Evolutionary conservation across 2,329 filamentous ascomycete genomes (phyloP).

Genomic region (Ampelomyces quisqualis): DNA sequence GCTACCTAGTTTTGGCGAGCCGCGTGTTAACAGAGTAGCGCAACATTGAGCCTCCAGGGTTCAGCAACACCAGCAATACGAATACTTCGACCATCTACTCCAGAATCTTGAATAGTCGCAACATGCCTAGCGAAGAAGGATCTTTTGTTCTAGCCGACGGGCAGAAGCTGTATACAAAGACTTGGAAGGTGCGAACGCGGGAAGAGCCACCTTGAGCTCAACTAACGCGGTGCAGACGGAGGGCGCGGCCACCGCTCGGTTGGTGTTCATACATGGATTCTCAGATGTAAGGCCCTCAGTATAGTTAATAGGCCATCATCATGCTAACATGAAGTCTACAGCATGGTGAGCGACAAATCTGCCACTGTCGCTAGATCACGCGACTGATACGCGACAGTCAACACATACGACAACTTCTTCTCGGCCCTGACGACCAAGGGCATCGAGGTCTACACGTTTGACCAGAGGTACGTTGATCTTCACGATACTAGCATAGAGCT

Average conservation of each 20-base stretch:
- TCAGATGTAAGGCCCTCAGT: conserved; percentile 56
- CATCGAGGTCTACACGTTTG: conserved; percentile 75
- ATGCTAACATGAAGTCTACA: background rate
- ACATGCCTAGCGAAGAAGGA: conserved; percentile 52
- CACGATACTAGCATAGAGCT: background rate
- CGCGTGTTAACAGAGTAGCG: too few species aligned
- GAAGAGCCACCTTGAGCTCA: conserved; percentile 1
- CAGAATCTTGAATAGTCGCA: background rate
- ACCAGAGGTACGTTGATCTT: conserved; percentile 62
- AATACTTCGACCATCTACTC: too few species aligned
- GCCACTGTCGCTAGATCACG: background rate
- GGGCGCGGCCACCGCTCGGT: conserved; percentile 63
- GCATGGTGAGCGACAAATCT: conserved; percentile 11
- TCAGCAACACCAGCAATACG: background rate
- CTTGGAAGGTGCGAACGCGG: conserved; percentile 54
- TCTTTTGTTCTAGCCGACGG: conserved; percentile 55
- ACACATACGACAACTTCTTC: conserved; percentile 76
- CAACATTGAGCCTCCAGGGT: background rate
- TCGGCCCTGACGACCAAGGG: conserved; percentile 66
- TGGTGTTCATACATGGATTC: conserved; percentile 87
- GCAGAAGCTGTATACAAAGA: conserved; percentile 60
- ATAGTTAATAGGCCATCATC: background rate
- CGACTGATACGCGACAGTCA: conserved; percentile 49
- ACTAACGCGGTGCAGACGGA: conserved; percentile 50
- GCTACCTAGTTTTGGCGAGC: too few species aligned